Conservation (phyloP, 257 asterid genomes). For the Salvia hispanica region DNA sequence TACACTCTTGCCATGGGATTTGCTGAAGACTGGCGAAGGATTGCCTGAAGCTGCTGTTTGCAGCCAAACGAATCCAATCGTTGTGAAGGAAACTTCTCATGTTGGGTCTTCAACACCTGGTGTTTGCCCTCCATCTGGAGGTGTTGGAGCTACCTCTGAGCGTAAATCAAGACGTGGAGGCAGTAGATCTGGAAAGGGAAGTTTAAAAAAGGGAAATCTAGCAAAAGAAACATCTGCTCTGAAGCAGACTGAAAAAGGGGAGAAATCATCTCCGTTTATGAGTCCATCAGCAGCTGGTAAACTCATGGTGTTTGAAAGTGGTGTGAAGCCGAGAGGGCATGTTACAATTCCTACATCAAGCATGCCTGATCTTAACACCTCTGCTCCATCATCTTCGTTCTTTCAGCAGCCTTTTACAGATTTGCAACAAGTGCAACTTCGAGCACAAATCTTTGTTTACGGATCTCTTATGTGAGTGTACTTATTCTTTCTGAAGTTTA, state of each 20-base stretch:
- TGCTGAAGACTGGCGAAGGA: conserved; percentile 58
- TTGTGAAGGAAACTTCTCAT: conserved; percentile 51
- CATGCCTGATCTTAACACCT: conserved; percentile 83
- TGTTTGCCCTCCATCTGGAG: conserved; percentile 43
- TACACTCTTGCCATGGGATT: conserved; percentile 24
- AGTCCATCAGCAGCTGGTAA: conserved; percentile 56
- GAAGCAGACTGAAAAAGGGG: conserved; percentile 55
- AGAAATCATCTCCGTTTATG: conserved; percentile 42
- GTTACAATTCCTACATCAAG: conserved; percentile 60
- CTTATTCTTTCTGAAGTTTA: conserved; percentile 6
- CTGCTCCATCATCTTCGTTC: conserved; percentile 56
- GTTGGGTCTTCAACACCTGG: conserved; percentile 47
- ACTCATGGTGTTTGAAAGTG: conserved; percentile 53
- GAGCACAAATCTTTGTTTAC: conserved; percentile 96
- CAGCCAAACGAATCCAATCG: conserved; percentile 43
- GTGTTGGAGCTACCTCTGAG: conserved; percentile 49
- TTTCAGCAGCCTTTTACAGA: conserved; percentile 95
- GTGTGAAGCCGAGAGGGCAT: conserved; percentile 48
- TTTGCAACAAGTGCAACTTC: conserved; percentile 90
- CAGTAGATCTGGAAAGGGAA: conserved; percentile 65
- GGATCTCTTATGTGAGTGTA: conserved; percentile 94
- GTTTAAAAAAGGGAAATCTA: conserved; percentile 57
- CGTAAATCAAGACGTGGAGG: conserved; percentile 76
- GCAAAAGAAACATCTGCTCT: conserved; percentile 52
- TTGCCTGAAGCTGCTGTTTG: conserved; percentile 48